phyloP scores from a whole-genome alignment of 345 rosid species.

The Melastoma malabathricum region DNA sequence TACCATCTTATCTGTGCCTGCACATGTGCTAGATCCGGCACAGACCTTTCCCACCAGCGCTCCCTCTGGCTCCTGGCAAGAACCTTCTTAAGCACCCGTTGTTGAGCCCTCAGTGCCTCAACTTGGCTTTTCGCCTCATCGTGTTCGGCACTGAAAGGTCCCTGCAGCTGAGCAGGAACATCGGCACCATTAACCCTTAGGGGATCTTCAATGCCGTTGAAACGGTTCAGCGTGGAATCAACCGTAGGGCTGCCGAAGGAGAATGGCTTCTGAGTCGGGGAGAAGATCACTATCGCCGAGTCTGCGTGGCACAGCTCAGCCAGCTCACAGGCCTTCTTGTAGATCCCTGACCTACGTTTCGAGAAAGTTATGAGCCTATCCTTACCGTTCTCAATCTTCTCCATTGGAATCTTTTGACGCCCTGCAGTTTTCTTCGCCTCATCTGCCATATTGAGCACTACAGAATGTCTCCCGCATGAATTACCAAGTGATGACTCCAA shows the following conservation, averaged over 20 bases:
- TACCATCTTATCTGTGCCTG: too few relatives aligned
- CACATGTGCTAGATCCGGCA: too few relatives aligned
- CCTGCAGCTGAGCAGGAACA: too few relatives aligned
- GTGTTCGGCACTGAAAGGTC: too few relatives aligned
- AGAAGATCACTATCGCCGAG: neutral
- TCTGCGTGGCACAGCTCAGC: neutral
- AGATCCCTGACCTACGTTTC: slow-evolving; percentile 4
- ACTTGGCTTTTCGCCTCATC: too few relatives aligned
- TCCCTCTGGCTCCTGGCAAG: too few relatives aligned
- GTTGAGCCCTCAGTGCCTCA: too few relatives aligned
- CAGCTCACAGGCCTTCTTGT: slow-evolving; percentile 3
- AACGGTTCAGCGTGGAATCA: neutral
- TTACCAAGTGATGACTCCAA: too few relatives aligned
- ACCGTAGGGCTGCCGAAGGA: slow-evolving; percentile 2
- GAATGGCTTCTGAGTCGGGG: slow-evolving; percentile 2
- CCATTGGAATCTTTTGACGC: neutral
- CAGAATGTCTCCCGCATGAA: too few relatives aligned
- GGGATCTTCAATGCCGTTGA: neutral
- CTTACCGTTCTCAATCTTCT: neutral
- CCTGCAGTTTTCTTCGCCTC: neutral
- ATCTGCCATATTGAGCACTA: slow-evolving; percentile 1
- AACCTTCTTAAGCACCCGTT: too few relatives aligned
- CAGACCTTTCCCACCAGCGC: too few relatives aligned
- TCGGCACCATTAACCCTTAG: too few relatives aligned
- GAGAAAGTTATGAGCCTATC: slow-evolving; percentile 2